These are phyloP conservation scores for Malassezia pachydermatis DNA, from an alignment of 1,284 basidiomycete genomes.

Conservation along the genomic window DNA sequence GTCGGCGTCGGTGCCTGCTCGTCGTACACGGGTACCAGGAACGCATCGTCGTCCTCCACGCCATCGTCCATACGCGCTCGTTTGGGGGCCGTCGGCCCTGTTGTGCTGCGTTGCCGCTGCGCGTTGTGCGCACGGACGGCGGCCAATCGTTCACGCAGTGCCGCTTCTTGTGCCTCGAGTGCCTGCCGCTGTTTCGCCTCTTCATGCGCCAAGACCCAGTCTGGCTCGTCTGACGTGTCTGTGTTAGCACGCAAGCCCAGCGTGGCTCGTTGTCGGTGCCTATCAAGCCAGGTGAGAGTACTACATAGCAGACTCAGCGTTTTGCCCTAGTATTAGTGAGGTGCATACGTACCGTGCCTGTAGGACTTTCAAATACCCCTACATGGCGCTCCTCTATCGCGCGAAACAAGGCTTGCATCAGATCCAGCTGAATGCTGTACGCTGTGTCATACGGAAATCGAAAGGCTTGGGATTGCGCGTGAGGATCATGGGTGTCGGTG, in stretches of 20 bases:
- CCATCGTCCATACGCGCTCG: not conserved
- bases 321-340: too few species aligned
- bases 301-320: conserved; percentile 50
- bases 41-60: conserved; percentile 24
- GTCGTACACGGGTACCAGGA: conserved; percentile 22
- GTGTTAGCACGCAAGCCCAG: conserved; percentile 3
- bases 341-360: too few species aligned
- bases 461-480: conserved; percentile 18
- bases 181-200: conserved; percentile 35
- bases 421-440: conserved; percentile 73
- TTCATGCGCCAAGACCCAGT: conserved; percentile 50
- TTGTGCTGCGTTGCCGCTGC: not conserved
- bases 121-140: too few species aligned
- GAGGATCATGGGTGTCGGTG: not conserved
- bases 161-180: conserved; percentile 37
- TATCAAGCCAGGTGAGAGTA: conserved; percentile 47
- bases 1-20: not conserved
- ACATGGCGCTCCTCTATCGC: conserved; percentile 65
- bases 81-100: not conserved
- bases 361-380: conserved; percentile 57
- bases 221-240: conserved; percentile 37
- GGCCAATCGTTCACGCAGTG: conserved; percentile 29
- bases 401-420: conserved; percentile 77
- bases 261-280: conserved; percentile 29
- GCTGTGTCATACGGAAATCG: conserved; percentile 52